Base-by-base conservation (phyloP, 257 asterid genomes). In the Gentiana straminea region DNA sequence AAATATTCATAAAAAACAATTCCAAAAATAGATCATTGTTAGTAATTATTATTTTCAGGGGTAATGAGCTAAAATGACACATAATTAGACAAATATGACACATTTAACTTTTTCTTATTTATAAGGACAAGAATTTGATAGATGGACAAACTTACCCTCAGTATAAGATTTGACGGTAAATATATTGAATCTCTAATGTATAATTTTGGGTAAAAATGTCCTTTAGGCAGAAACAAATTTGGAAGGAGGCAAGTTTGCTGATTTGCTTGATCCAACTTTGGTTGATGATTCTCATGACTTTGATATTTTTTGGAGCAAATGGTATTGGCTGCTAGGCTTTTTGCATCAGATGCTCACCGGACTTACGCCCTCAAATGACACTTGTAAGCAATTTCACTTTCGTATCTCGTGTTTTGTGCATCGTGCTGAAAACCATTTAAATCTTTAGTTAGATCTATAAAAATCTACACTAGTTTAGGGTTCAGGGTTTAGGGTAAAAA, bases 311-410 rank as follows among this genome's bases (percentile, higher is more conserved):
- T 82, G 54, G 95, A 90, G 75, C 71, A 55, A 54, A 74, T 86
- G 81, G 84, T 76, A 60, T 67, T 76, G 51, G 92, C 96, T 63
- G 95, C 98, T 57, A 64, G 75, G 59, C 81, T 91, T 59, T 91
- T 24, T 24, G 98, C 61, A 82, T 85, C 65, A 79, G 89, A 73
- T 70, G 63, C 38, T 68, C 74, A 49, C 86, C 95, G 52, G 79
- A 69, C 65, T 68, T 79, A 62, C 94, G 98, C 52, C 98, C 96
- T 2, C 71, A 72, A 38, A 79, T 83, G 33, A 67, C 73, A 75
- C 62, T 55, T 8, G 98, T 91, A 71, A 79, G 94, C 34, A 54
- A 4, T 50, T 54, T 52, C 48, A 15, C 24, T 34, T 35, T 53
- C 43, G 43, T 1, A 35, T 57, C 38, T 37, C n/a, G 8, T 9